phyloP scores from a whole-genome alignment of 2,329 filamentous ascomycete species.

The Monilinia aucupariae region DNA sequence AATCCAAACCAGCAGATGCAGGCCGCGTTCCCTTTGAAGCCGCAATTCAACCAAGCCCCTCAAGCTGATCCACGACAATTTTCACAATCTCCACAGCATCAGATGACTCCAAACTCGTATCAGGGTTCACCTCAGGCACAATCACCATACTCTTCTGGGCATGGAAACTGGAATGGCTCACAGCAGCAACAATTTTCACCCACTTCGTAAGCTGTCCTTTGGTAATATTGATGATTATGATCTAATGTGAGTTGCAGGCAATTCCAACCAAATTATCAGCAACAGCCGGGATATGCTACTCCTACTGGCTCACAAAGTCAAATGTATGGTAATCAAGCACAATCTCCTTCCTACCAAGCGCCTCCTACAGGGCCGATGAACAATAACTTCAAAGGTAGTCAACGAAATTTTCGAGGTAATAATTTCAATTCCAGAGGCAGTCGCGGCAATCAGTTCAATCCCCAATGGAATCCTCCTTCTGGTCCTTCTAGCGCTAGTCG shows the following conservation, averaged over 20 bases:
- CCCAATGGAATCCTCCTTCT: slow-evolving; percentile 61
- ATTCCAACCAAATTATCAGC: slow-evolving; percentile 54
- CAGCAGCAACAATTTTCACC: slow-evolving; percentile 39
- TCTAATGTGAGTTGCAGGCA: slow-evolving; percentile 47
- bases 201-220: slow-evolving; percentile 42
- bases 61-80: slow-evolving; percentile 41
- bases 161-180: slow-evolving; percentile 47
- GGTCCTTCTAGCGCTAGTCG: slow-evolving; percentile 47
- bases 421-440: slow-evolving; percentile 45
- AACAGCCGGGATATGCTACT: slow-evolving; percentile 49
- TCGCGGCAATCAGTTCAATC: slow-evolving; percentile 51
- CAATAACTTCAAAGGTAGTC: slow-evolving; percentile 43
- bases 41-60: slow-evolving; percentile 35
- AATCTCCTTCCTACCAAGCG: slow-evolving; percentile 48
- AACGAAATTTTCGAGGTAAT: slow-evolving; percentile 56
- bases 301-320: slow-evolving; percentile 49
- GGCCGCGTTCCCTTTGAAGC: slow-evolving; percentile 36
- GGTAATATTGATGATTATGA: slow-evolving; percentile 16
- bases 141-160: slow-evolving; percentile 52
- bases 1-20: slow-evolving; percentile 38
- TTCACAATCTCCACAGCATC: slow-evolving; percentile 53
- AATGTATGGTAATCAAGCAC: slow-evolving; percentile 44
- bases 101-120: slow-evolving; percentile 48
- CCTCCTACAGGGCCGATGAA: slow-evolving; percentile 52
- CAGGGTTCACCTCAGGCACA: slow-evolving; percentile 57